Percentiles rank a stretch among this genome's conserved stretches.
phyloP scores from a whole-genome alignment of 2,329 filamentous ascomycete genomes.

The Colletotrichum aenigma region DNA sequence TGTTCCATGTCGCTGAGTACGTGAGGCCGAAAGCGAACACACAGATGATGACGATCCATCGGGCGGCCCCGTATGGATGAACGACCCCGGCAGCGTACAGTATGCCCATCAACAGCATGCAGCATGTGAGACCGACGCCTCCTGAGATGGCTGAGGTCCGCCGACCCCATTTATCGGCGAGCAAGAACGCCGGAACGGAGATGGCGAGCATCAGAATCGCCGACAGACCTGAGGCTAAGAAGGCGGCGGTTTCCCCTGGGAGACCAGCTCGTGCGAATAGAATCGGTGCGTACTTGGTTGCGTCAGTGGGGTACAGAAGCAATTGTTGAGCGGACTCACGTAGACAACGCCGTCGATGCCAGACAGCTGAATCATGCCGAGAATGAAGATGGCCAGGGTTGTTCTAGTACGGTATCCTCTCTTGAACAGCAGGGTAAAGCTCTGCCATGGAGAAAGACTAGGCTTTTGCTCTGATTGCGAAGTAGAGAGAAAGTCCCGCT shows the following conservation, averaged over 20 bases:
- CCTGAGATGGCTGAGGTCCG: slow-evolving; percentile 57
- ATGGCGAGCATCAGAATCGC: slow-evolving; percentile 62
- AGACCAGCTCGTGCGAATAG: slow-evolving; percentile 66
- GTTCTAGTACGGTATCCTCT: slow-evolving; percentile 51
- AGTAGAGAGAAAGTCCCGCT: slow-evolving; percentile 46
- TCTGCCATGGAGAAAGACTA: slow-evolving; percentile 34
- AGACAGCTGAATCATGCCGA: slow-evolving; percentile 63
- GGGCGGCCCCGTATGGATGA: slow-evolving; percentile 39
- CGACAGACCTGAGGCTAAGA: slow-evolving; percentile 66
- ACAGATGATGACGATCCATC: slow-evolving; percentile 55
- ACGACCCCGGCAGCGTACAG: slow-evolving; percentile 54
- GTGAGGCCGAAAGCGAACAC: slow-evolving; percentile 54
- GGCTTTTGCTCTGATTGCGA: slow-evolving; percentile 26
- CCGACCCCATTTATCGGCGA: slow-evolving; percentile 62
- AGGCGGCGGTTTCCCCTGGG: slow-evolving; percentile 54
- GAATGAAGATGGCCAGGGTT: slow-evolving; percentile 57
- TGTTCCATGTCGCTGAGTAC: slow-evolving; percentile 56
- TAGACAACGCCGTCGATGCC: slow-evolving; percentile 69
- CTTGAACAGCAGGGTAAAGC: slow-evolving; percentile 35
- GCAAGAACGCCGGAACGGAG: slow-evolving; percentile 59
- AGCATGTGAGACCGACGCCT: slow-evolving; percentile 51
- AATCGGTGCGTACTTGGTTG: slow-evolving; percentile 58
- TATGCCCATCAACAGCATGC: slow-evolving; percentile 58
- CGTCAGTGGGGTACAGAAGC: background rate
- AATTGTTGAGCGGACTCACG: slow-evolving; percentile 37